Conservation (phyloP, 2,329 filamentous ascomycete genomes). For the Penicillium sp. region DNA sequence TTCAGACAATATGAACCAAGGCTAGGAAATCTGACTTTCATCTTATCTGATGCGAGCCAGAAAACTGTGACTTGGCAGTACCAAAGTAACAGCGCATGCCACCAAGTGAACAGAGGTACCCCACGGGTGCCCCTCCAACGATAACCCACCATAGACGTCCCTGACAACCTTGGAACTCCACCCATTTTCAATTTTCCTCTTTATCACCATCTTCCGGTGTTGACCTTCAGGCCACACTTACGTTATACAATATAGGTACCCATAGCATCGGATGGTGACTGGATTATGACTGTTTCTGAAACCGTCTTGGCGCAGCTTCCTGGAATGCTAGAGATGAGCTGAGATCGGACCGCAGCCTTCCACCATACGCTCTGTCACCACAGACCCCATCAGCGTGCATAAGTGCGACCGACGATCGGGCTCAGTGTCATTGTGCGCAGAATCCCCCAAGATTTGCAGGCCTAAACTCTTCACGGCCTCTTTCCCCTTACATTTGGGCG, state of each 20-base stretch:
- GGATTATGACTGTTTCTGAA: neutral
- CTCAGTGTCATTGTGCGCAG: constrained; percentile 13
- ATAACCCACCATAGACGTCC: constrained; percentile 2
- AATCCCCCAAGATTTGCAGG: neutral
- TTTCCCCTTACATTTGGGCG: constrained; percentile 19
- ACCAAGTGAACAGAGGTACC: constrained; percentile 4
- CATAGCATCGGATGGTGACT: neutral
- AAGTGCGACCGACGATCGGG: constrained; percentile 35
- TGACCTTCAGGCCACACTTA: neutral
- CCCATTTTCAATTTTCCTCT: neutral
- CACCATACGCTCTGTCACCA: constrained; percentile 14
- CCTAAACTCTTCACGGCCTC: constrained; percentile 6
- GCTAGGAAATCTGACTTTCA: constrained; percentile 3
- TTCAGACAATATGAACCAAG: no score
- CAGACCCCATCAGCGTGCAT: constrained; percentile 34
- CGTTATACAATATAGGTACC: neutral
- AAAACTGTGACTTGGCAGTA: constrained; percentile 11
- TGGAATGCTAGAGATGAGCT: constrained; percentile 15
- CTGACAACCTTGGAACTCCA: constrained; percentile 11
- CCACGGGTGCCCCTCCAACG: constrained; percentile 1
- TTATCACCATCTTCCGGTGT: neutral
- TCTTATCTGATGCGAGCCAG: constrained; percentile 26
- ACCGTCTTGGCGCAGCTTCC: neutral
- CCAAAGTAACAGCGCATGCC: constrained; percentile 2
- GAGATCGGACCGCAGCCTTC: constrained; percentile 16